These are phyloP conservation scores for Colletotrichum camelliae DNA, from an alignment of 2,329 filamentous ascomycete genomes.

Conservation along the genomic window DNA sequence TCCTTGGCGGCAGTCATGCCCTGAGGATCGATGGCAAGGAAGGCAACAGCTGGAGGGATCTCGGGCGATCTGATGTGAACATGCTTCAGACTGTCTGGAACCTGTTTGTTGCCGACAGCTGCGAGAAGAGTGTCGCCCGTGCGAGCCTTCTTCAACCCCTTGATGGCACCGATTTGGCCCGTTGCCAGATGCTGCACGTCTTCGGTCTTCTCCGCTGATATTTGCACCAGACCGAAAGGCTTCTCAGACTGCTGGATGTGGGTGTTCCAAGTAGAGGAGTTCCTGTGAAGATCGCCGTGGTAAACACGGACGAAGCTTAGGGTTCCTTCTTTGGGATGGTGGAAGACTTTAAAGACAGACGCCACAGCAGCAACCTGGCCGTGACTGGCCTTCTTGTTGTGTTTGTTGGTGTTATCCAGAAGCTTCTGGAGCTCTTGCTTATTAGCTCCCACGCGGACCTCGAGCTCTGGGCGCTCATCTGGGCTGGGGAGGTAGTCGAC, in stretches of 20 bases:
- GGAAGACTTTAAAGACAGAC: constrained; percentile 93
- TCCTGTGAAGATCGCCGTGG: constrained; percentile 78
- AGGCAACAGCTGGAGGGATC: constrained; percentile 93
- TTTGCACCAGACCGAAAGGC: constrained; percentile 81
- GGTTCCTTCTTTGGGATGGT: constrained; percentile 84
- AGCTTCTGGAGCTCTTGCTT: constrained; percentile 47
- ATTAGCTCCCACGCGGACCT: constrained; percentile 72
- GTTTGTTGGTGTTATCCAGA: constrained; percentile 29
- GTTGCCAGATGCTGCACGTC: constrained; percentile 81
- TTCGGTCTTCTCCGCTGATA: constrained; percentile 86
- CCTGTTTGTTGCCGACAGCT: constrained; percentile 65
- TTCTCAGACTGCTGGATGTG: constrained; percentile 80
- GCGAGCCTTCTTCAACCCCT: constrained; percentile 86
- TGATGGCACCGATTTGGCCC: constrained; percentile 93
- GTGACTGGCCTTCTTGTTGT: constrained; percentile 34
- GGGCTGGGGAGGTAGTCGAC: constrained; percentile 88
- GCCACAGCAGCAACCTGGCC: constrained; percentile 53
- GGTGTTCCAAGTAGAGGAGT: constrained; percentile 84
- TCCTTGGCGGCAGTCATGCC: constrained; percentile 80
- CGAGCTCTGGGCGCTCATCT: constrained; percentile 77
- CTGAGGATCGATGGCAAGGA: constrained; percentile 87
- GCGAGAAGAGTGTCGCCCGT: constrained; percentile 92
- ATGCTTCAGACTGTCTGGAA: constrained; percentile 71
- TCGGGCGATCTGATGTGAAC: constrained; percentile 87
- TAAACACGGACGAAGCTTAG: constrained; percentile 94